Evolutionary conservation across 2,329 filamentous ascomycete genomes (phyloP), one percentile per base, ranked within the genome.

Genomic region (Ophiocordyceps australis): DNA sequence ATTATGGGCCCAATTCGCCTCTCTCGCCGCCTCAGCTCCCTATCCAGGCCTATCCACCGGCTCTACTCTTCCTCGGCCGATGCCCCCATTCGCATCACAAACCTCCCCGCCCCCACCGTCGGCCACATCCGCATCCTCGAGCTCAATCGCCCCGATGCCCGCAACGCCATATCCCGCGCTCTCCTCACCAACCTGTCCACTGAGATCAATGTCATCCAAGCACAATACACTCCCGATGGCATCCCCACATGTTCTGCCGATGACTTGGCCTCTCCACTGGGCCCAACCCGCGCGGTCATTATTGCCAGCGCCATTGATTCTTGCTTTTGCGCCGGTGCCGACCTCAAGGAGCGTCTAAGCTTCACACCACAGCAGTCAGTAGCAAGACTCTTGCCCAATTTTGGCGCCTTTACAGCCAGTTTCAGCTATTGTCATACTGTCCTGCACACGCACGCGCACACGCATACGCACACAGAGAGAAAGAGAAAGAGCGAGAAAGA

Each of bases 241-340:
- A n/a, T n/a, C n/a, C n/a, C n/a, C n/a, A n/a, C n/a, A n/a, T n/a
- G n/a, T n/a, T n/a, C n/a, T n/a, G 52, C 65, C 23, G 69, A 74
- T 46, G 32, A 59, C 2, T 44, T 57, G 0, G 35, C 38, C 0
- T 55, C 55, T 3, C 55, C 54, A 0, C 57, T 50, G 32, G 63
- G 62, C 1, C 63, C 65, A 0, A 94, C 85, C 11, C 60, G 89
- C 35, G 86, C 80, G 3, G 49, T 98, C 37, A 69, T 98, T 21
- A 40, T 98, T 11, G 78, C 81, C 9, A 91, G 80, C 42, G 80
- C 81, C 21, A 65, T 81, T n/a, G 81, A 94, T 38, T 62, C 69
- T 14, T 77, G 74, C 40, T 98, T 98, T 50, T 98, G 89, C 50
- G 82, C 89, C 0, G 89, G 89, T 20, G 89, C 89, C 4, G 89